A percentile compares a stretch with the other conserved stretches of the same genome.
These are phyloP conservation scores for Eucalyptus erythrocorys DNA, from an alignment of 345 rosid genomes.

Conservation along the genomic window DNA sequence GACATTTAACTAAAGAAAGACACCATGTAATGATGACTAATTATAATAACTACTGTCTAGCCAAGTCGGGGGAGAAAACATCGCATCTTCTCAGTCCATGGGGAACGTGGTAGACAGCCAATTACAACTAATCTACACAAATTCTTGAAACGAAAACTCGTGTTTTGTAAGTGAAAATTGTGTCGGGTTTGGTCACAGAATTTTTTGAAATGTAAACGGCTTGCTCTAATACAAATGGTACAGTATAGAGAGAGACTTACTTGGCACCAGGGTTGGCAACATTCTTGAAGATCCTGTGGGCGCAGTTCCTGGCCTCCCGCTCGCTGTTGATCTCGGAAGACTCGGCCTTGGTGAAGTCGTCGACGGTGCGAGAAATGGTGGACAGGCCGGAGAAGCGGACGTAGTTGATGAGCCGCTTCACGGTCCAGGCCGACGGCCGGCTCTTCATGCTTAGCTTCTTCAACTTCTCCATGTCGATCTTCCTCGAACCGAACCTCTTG, in stretches of 20 bases:
- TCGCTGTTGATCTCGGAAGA: conserved; percentile 34
- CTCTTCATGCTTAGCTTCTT: conserved; percentile 25
- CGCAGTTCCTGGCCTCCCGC: conserved; percentile 37
- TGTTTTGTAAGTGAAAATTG: accelerated
- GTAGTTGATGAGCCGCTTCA: conserved; percentile 32
- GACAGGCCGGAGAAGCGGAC: conserved; percentile 31
- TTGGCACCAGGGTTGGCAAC: conserved; percentile 40
- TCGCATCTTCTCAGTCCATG: neutral
- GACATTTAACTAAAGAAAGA: neutral
- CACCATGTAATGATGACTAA: neutral
- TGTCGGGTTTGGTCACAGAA: neutral
- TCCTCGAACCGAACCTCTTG: conserved; percentile 5
- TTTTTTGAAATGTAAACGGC: neutral
- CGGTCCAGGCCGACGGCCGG: conserved; percentile 31
- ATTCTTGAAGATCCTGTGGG: conserved; percentile 38
- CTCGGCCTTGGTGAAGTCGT: conserved; percentile 18
- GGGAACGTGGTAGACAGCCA: neutral
- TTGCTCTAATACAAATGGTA: neutral
- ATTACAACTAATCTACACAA: neutral
- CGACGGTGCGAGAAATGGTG: conserved; percentile 37
- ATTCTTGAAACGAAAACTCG: neutral
- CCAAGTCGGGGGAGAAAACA: neutral
- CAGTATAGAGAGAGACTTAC: conserved; percentile 3
- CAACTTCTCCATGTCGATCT: conserved; percentile 38
- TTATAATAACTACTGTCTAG: neutral